A percentile compares a stretch with the other conserved stretches of the same genome.
phyloP scores from a whole-genome alignment of 306 rosid genomes.

The Prinsepia uniflora region DNA sequence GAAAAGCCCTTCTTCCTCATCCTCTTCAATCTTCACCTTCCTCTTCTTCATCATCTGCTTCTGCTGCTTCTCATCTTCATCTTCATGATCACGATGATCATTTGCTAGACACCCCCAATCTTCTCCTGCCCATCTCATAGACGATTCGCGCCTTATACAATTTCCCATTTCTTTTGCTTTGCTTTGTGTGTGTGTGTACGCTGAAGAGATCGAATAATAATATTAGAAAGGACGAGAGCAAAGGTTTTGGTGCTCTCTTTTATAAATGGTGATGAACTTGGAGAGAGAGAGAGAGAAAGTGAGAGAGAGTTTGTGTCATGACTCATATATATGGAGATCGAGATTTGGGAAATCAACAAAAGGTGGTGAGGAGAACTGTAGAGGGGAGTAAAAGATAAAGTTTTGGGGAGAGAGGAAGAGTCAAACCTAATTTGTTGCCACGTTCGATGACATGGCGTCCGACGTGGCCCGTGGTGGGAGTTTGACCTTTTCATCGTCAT shows the following conservation, averaged over 20 bases:
- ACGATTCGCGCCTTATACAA: conserved; percentile 51
- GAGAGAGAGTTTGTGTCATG: not conserved
- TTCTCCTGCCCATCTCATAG: conserved; percentile 36
- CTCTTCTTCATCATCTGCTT: not conserved
- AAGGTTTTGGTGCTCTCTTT: not conserved
- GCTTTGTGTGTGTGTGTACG: not conserved
- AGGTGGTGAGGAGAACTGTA: not conserved
- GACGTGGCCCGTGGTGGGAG: conserved; percentile 28
- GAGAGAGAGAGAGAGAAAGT: not conserved
- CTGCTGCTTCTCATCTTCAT: not conserved
- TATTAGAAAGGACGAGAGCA: not conserved
- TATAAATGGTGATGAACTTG: not conserved
- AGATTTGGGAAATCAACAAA: not conserved
- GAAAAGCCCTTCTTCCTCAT: conserved; percentile 4
- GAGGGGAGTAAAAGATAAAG: not conserved
- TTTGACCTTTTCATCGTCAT: conserved; percentile 17
- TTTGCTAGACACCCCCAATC: conserved; percentile 37
- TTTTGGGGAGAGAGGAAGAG: conserved; percentile 9
- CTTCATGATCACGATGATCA: not conserved
- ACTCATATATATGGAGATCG: not conserved
- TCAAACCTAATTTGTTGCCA: conserved; percentile 40
- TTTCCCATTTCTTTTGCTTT: conserved; percentile 52
- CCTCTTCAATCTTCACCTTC: not conserved
- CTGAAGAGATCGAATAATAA: not conserved
- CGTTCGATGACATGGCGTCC: conserved; percentile 28